phyloP scores from a whole-genome alignment of 257 asterid genomes.

The Coffea eugenioides region DNA sequence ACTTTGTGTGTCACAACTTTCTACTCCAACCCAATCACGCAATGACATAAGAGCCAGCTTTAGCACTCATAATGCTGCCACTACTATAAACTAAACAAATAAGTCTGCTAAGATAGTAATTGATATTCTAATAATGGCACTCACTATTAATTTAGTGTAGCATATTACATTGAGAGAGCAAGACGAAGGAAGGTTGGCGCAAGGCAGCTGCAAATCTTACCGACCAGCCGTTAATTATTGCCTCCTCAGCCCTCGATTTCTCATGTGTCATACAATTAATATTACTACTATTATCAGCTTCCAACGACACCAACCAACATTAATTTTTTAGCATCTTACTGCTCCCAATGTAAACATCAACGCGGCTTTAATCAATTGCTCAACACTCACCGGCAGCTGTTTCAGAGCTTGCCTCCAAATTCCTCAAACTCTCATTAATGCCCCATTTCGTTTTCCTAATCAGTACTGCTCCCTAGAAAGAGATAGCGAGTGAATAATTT shows the following conservation, averaged over 20 bases:
- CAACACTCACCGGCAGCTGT: neutral
- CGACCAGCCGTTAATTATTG: conserved; percentile 6
- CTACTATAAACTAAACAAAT: too few relatives aligned
- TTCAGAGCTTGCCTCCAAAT: conserved; percentile 1
- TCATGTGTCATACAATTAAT: too few relatives aligned
- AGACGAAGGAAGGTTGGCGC: conserved; percentile 1
- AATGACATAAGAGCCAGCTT: neutral
- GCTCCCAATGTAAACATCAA: conserved; percentile 9
- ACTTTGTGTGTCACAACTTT: neutral
- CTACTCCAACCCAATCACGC: neutral
- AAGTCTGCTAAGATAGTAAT: too few relatives aligned
- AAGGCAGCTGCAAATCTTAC: conserved; percentile 12
- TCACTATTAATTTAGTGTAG: too few relatives aligned
- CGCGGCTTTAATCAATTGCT: conserved; percentile 10
- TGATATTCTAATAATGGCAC: neutral
- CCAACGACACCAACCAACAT: neutral
- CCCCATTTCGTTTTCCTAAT: too few relatives aligned
- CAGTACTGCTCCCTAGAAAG: too few relatives aligned
- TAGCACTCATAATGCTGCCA: neutral
- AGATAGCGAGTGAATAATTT: too few relatives aligned
- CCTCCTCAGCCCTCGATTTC: neutral
- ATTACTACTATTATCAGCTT: neutral
- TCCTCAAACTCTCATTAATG: neutral
- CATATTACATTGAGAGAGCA: neutral
- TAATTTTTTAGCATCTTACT: neutral